Evolutionary conservation across 2,329 filamentous ascomycete species (phyloP), one percentile per base, ranked within the genome.

Genomic region (Lomentospora prolificans): DNA sequence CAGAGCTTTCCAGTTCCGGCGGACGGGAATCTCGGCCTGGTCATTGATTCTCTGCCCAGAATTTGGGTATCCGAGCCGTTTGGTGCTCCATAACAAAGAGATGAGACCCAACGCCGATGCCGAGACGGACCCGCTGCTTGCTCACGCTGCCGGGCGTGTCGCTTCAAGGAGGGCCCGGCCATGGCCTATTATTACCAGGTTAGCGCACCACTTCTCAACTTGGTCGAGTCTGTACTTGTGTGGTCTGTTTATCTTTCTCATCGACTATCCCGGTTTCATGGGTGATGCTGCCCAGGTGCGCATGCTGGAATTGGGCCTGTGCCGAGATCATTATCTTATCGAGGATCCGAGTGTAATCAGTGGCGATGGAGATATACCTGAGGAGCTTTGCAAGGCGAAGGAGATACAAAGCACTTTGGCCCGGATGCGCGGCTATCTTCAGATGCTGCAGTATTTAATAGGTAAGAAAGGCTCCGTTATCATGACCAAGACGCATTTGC

Each of bases 251-350:
- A 33, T 57, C 22, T 55, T 59, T 36, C 22, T 57, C 14, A 50
- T 59, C 53, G 58, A 59, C 51, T 51, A 55, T 17, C 58, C 58
- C 9, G 17, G 10, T 24, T 59, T 57, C 48, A 59, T 59, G 58
- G 41, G 48, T n/a, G 55, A 57, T 48, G 55, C 36, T 10, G 51
- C 58, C 30, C 44, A 53, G 56, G 30, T 59, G n/a, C 56, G 58
- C 25, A 57, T 59, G 58, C 50, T 59, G 8, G 58, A 59, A 28
- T 24, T 56, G 12, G 41, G 52, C 22, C 53, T 57, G n/a, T 59
- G 58, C 30, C 56, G 58, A 22, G 58, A 59, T 44, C 51, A 57
- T 31, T 59, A 59, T 30, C 14, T 39, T 3, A 10, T 46, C n/a
- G 7, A 19, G 33, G 56, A 57, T 30, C 36, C 56, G 14, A 41